Conservation (phyloP, 176 grass and related monocot genomes). For the Carex myosuroides region DNA sequence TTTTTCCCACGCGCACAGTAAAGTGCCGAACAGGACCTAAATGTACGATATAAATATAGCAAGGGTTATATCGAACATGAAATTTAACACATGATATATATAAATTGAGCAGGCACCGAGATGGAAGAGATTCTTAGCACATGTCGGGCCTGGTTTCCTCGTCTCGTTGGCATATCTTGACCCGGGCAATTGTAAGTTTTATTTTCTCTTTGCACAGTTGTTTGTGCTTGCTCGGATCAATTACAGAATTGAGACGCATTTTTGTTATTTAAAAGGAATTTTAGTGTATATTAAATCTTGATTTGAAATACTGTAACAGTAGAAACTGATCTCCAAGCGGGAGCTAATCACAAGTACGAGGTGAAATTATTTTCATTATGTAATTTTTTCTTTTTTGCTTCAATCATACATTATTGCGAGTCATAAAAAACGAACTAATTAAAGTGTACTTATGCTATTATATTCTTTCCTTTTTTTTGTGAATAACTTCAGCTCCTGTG, state of each 20-base stretch:
- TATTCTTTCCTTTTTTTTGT: background rate
- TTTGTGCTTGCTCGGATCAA: background rate
- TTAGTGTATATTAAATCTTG: background rate
- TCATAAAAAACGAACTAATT: background rate
- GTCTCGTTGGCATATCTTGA: constrained; percentile 80
- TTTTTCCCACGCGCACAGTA: no score
- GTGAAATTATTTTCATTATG: constrained; percentile 18
- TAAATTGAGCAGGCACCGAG: constrained; percentile 26
- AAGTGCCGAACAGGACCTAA: no score
- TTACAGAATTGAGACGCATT: background rate
- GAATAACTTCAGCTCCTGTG: constrained; percentile 54
- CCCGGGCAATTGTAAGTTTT: constrained; percentile 60
- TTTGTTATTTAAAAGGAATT: background rate
- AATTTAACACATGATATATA: background rate
- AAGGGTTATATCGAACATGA: background rate
- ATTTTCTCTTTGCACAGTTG: background rate
- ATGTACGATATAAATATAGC: background rate
- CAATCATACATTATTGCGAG: background rate
- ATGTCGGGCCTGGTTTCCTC: constrained; percentile 77
- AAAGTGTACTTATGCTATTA: background rate
- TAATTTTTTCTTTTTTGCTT: background rate
- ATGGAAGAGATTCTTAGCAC: constrained; percentile 63
- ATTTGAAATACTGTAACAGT: constrained; percentile 41
- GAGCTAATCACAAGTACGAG: constrained; percentile 81
- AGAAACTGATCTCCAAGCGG: constrained; percentile 86